Percentiles rank a stretch among this genome's conserved stretches.
These are phyloP conservation scores for Suillus sp. DNA, from an alignment of 768 basidiomycete species.

Conservation along the genomic window DNA sequence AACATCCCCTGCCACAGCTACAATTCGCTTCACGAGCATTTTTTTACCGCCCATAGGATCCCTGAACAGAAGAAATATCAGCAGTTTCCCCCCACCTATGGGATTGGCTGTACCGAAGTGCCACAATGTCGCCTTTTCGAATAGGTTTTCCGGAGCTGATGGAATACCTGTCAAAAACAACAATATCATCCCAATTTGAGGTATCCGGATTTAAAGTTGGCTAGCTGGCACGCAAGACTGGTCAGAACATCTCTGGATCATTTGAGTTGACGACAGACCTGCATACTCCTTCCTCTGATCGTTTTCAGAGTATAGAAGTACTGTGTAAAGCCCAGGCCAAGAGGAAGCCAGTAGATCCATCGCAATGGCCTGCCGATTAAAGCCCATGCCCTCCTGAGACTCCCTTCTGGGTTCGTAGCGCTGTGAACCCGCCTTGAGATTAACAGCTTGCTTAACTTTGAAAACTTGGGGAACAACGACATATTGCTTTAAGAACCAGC, in stretches of 20 bases:
- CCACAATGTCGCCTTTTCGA: constrained; percentile 65
- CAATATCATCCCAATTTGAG: constrained; percentile 61
- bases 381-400: neutral
- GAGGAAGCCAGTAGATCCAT: constrained; percentile 56
- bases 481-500: neutral
- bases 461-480: neutral
- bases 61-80: constrained; percentile 35
- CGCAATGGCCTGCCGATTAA: neutral
- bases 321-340: constrained; percentile 47
- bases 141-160: constrained; percentile 39
- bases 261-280: constrained; percentile 44
- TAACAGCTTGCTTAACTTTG: neutral
- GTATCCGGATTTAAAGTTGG: constrained; percentile 75
- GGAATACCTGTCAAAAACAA: constrained; percentile 58
- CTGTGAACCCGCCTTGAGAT: neutral
- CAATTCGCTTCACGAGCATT: constrained; percentile 64
- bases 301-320: constrained; percentile 55
- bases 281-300: constrained; percentile 71
- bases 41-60: constrained; percentile 58
- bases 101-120: constrained; percentile 47
- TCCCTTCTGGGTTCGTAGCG: neutral
- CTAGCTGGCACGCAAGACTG: constrained; percentile 44
- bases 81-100: neutral
- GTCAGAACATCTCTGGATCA: neutral
- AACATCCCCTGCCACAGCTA: constrained; percentile 62